Base-by-base conservation (phyloP, 1,284 basidiomycete genomes). In the Microbotryomycetes sp. region DNA sequence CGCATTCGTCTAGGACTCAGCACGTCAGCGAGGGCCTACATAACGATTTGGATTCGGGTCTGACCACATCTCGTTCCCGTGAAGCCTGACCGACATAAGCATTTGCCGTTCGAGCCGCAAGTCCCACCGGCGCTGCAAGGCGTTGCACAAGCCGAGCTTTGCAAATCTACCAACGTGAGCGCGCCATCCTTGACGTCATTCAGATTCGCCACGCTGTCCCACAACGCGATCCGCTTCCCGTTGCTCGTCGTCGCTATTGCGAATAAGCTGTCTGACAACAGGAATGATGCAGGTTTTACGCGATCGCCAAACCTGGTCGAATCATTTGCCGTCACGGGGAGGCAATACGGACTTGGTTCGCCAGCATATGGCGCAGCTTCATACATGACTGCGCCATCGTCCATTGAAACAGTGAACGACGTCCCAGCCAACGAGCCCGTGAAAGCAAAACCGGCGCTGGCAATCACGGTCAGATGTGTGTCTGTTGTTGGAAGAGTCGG, bases 31-130 rank as follows among this genome's bases (percentile, higher is more conserved):
- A 3, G 18, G 7, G 9, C 18, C 24, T 18, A 29, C 4, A 3
- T n/a, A 3, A 16, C 24, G 13, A 5, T 15, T 0, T 4, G 16
- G 15, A 2, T 9, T 48, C 2, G 21, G 18, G 16, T 58, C 70
- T 54, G 27, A 70, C 67, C 51, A 75, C 89, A 91, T 0, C 85
- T 84, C 3, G 83, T 74, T 2, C 88, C 89, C 3, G 79, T 83
- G 73, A 89, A 91, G 0, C 87, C 87, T 2, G 82, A 66, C 0
- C 82, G 80, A 68, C 88, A 91, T 0, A 78, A 74, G 70, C 88
- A 91, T 23, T 80, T 82, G 4, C 86, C 86, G 0, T 82, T 79
- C 0, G 82, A 73, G 2, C 83, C 82, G 70, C 88, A 90, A 7
- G 86, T 76, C 7, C 87, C 85, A 3, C 81, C 79, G 2, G 83